A percentile compares a stretch with the other conserved stretches of the same genome.
Evolutionary conservation across 2,329 filamentous ascomycete species (phyloP).

Genomic region (Pseudovirgaria hyperparasitica): DNA sequence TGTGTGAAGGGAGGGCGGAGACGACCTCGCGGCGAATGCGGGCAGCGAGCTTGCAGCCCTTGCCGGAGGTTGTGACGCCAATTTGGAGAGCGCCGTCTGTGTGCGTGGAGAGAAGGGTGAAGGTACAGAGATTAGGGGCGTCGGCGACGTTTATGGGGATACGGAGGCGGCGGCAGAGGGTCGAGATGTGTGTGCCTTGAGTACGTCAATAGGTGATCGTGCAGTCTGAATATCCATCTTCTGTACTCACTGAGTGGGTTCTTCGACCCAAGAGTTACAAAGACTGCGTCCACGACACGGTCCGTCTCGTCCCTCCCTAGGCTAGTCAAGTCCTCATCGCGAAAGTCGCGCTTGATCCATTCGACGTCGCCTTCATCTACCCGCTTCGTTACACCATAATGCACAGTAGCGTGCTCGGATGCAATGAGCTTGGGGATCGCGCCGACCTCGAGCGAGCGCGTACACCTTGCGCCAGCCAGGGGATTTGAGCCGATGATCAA

Average conservation of each 20-base stretch:
- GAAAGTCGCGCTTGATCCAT: constrained; percentile 55
- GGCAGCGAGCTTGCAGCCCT: constrained; percentile 85
- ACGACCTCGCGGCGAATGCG: constrained; percentile 82
- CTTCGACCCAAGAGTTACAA: constrained; percentile 54
- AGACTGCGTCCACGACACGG: constrained; percentile 77
- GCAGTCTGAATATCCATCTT: neutral
- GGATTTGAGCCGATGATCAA: constrained; percentile 78
- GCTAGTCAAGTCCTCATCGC: constrained; percentile 57
- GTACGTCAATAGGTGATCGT: constrained; percentile 5
- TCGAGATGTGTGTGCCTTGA: constrained; percentile 54
- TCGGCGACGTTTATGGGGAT: constrained; percentile 93
- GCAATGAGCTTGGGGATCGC: constrained; percentile 71
- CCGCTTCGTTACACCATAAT: constrained; percentile 48
- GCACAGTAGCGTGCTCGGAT: constrained; percentile 47
- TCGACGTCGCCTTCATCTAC: constrained; percentile 54
- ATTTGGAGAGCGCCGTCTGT: constrained; percentile 86
- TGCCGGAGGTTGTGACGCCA: constrained; percentile 88
- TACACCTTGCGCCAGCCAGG: constrained; percentile 72
- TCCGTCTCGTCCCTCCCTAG: constrained; percentile 72
- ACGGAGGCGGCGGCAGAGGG: constrained; percentile 61
- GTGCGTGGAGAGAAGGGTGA: constrained; percentile 79
- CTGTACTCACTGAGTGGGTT: constrained; percentile 32
- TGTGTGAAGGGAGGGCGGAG: constrained; percentile 57
- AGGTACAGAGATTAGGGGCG: constrained; percentile 73
- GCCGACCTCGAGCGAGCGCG: constrained; percentile 68